phyloP scores from a whole-genome alignment of 169 alveolate genomes.

The Eimeria acervulina region DNA sequence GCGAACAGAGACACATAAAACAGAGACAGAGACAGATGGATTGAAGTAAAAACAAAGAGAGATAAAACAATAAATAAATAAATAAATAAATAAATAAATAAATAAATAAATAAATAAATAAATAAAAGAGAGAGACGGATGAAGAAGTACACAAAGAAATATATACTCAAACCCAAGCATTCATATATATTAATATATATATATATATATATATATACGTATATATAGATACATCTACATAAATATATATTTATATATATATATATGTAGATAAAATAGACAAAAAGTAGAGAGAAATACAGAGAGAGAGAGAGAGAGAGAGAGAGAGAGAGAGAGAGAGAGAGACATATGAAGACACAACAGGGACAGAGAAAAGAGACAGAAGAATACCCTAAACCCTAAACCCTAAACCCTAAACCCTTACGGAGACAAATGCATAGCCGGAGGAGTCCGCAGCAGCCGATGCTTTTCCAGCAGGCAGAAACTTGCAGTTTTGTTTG shows the following conservation, averaged over 20 bases:
- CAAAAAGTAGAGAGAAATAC: background rate
- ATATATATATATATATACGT: too few relatives aligned
- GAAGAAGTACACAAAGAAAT: background rate
- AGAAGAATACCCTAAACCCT: too few relatives aligned
- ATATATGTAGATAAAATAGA: background rate
- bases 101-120: background rate
- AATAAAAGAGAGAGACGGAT: background rate
- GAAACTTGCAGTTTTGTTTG: conserved; percentile 38
- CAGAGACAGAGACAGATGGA: background rate
- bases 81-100: background rate
- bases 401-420: too few relatives aligned
- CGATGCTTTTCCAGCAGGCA: background rate
- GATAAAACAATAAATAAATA: background rate
- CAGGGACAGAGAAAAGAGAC: background rate
- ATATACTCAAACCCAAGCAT: too few relatives aligned
- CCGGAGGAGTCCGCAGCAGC: background rate
- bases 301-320: too few relatives aligned
- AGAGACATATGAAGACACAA: background rate
- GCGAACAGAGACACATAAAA: background rate
- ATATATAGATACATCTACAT: background rate
- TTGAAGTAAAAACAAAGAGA: background rate
- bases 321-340: too few relatives aligned
- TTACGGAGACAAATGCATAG: background rate
- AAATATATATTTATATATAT: background rate
- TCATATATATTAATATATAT: too few relatives aligned